Conservation (phyloP, 257 asterid genomes). For the Nicotiana undulata region DNA sequence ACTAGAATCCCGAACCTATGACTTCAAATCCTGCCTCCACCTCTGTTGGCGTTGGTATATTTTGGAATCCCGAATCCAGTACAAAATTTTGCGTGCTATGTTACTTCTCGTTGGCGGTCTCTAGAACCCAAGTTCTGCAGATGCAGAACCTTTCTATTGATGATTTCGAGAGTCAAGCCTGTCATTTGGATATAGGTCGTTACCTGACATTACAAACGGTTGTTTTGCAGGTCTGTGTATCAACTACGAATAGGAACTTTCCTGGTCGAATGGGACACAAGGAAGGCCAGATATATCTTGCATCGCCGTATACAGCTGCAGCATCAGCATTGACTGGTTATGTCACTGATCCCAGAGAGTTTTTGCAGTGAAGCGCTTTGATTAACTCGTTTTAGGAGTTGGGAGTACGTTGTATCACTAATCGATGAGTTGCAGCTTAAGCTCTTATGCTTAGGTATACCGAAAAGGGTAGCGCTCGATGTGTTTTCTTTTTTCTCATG, state of each 20-base stretch:
- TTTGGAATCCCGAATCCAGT: not conserved
- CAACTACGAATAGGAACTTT: conserved; percentile 88
- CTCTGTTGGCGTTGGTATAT: not conserved
- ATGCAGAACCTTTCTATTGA: not conserved
- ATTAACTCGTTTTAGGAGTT: conserved; percentile 1
- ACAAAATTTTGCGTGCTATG: too few species aligned
- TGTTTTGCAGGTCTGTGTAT: conserved; percentile 64
- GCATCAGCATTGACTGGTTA: conserved; percentile 93
- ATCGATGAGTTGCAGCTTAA: not conserved
- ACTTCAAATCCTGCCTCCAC: too few species aligned
- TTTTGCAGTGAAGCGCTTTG: conserved; percentile 44
- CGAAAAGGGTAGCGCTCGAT: not conserved
- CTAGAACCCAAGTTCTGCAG: too few species aligned
- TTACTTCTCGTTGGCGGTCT: too few species aligned
- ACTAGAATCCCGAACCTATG: too few species aligned
- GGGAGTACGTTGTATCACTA: not conserved
- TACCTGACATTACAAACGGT: not conserved
- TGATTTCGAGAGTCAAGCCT: not conserved
- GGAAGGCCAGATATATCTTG: conserved; percentile 94
- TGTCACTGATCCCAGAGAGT: conserved; percentile 94
- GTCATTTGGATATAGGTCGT: not conserved
- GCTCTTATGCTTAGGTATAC: not conserved
- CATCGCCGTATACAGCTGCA: conserved; percentile 98
- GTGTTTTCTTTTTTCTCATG: not conserved
- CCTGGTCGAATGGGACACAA: conserved; percentile 98